These are phyloP conservation scores for Tripterygium wilfordii DNA, from an alignment of 177 flowering plant species.

Conservation along the genomic window DNA sequence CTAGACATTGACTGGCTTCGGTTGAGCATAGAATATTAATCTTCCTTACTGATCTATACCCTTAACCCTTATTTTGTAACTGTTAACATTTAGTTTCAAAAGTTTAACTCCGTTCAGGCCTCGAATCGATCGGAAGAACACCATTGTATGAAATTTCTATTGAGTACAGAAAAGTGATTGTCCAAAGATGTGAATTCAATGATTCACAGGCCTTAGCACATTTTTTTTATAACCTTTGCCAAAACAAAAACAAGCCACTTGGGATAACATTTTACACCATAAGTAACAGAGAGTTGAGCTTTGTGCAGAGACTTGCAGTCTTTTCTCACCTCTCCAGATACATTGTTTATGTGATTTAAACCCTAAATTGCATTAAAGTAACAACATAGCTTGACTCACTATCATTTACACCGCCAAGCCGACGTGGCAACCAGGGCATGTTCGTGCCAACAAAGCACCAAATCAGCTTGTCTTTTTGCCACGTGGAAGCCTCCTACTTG, in stretches of 20 bases:
- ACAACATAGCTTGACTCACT: slow-evolving; percentile 1
- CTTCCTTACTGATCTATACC: slow-evolving; percentile 19
- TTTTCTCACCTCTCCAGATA: no score
- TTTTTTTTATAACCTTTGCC: no score
- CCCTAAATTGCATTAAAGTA: not conserved
- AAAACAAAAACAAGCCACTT: no score
- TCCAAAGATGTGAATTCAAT: no score
- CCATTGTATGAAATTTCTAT: no score
- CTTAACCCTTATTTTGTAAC: slow-evolving; percentile 16
- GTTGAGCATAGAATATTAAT: slow-evolving; percentile 12
- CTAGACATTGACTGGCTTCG: not conserved
- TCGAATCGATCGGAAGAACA: no score
- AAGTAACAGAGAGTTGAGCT: no score
- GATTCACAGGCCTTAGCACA: no score
- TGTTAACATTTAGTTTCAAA: slow-evolving; percentile 3
- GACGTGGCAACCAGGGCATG: slow-evolving; percentile 70
- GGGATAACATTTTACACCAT: no score
- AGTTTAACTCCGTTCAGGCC: not conserved
- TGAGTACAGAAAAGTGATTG: no score
- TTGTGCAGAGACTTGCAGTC: no score
- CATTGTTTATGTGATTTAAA: no score
- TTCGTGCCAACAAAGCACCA: slow-evolving; percentile 79
- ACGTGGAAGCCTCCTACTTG: slow-evolving; percentile 37
- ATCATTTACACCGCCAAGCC: slow-evolving; percentile 59
- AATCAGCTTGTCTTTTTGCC: slow-evolving; percentile 50